Conservation (phyloP, 768 basidiomycete species). For the Leccinum rimulosum region DNA sequence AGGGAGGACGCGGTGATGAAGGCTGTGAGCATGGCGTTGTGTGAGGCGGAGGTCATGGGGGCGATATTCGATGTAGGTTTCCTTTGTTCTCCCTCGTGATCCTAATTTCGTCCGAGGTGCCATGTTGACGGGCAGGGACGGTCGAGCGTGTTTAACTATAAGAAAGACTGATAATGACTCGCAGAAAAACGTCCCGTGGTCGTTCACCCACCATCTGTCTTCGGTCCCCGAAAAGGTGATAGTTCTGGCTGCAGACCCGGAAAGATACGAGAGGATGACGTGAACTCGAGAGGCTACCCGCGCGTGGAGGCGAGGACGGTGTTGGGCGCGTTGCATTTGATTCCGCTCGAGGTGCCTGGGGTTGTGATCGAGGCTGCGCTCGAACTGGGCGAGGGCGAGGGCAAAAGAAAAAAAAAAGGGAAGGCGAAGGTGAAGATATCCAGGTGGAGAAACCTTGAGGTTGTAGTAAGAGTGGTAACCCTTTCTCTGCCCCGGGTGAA, state of each 20-base stretch:
- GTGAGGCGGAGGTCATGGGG: background rate
- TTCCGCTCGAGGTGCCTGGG: slow-evolving; percentile 12
- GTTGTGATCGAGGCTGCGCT: slow-evolving; percentile 16
- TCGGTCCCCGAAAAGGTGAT: slow-evolving; percentile 8
- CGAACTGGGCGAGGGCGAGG: background rate
- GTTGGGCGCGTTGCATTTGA: slow-evolving; percentile 14
- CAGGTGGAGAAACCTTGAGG: too few relatives aligned
- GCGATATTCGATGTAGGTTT: background rate
- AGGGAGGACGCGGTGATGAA: background rate
- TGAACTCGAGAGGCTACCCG: slow-evolving; percentile 3
- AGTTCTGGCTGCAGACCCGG: slow-evolving; percentile 13
- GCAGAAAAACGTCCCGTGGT: slow-evolving; percentile 25
- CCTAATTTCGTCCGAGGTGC: too few relatives aligned
- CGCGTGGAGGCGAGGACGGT: slow-evolving; percentile 5
- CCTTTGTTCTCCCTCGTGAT: background rate
- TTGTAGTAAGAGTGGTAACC: too few relatives aligned
- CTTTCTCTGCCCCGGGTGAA: too few relatives aligned
- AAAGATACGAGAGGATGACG: background rate
- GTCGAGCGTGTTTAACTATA: too few relatives aligned
- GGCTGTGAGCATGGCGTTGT: background rate
- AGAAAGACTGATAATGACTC: background rate
- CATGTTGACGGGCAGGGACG: too few relatives aligned
- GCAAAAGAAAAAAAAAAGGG: too few relatives aligned
- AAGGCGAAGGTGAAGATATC: too few relatives aligned
- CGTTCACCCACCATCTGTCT: slow-evolving; percentile 10